Conservation (phyloP, 345 rosid genomes). For the Pugionium cornutum region DNA sequence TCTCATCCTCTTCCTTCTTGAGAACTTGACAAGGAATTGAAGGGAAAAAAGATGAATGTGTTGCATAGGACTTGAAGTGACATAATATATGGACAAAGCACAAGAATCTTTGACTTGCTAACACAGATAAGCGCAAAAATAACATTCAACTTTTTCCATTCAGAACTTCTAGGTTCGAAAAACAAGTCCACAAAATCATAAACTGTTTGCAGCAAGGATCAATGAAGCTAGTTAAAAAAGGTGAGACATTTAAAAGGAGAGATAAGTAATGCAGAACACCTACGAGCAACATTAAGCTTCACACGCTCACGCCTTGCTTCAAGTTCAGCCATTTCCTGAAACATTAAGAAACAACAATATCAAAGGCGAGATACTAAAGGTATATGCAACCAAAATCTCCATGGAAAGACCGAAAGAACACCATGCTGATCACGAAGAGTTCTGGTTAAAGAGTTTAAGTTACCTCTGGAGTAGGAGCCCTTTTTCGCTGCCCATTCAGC, state of each 20-base stretch:
- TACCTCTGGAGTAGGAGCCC: slow-evolving; percentile 86
- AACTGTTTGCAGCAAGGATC: slow-evolving; percentile 17
- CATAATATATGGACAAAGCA: background rate
- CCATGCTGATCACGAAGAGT: background rate
- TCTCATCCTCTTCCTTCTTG: slow-evolving; percentile 87
- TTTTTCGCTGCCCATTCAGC: slow-evolving; percentile 93
- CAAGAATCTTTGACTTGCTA: slow-evolving; percentile 14
- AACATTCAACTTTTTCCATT: slow-evolving; percentile 2
- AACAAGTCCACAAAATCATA: slow-evolving; percentile 6
- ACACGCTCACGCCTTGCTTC: slow-evolving; percentile 86
- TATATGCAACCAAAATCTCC: slow-evolving; percentile 13
- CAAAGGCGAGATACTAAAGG: slow-evolving; percentile 3
- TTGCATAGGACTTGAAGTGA: slow-evolving; percentile 7
- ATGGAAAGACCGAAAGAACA: background rate
- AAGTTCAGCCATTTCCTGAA: slow-evolving; percentile 74
- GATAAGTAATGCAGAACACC: slow-evolving; percentile 33
- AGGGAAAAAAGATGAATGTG: slow-evolving; percentile 5
- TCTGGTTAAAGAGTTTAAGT: slow-evolving; percentile 8
- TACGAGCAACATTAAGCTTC: slow-evolving; percentile 83
- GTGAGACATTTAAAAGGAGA: slow-evolving; percentile 6
- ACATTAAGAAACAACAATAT: slow-evolving; percentile 30
- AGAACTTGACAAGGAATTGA: slow-evolving; percentile 48
- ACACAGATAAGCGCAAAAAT: background rate
- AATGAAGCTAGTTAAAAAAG: slow-evolving; percentile 6
- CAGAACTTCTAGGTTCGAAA: slow-evolving; percentile 9